These are phyloP conservation scores for Lophium mytilinum DNA, from an alignment of 495 filamentous ascomycete species.

Conservation along the genomic window DNA sequence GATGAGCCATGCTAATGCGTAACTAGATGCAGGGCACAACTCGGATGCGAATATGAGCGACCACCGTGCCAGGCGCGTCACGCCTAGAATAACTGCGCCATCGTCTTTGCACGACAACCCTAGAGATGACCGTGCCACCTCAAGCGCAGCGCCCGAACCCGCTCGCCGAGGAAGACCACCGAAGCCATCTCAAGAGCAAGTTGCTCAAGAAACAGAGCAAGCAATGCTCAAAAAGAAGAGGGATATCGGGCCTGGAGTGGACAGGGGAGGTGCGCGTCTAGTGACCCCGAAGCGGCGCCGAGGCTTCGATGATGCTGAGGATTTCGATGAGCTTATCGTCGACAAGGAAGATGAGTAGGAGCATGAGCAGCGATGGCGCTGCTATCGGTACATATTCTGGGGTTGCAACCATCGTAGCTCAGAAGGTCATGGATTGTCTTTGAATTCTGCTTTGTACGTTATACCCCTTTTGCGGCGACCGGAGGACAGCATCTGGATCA, in stretches of 20 bases:
- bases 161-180: constrained; percentile 33
- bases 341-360: constrained; percentile 23
- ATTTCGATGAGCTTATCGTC: constrained; percentile 32
- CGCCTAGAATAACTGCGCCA: constrained; percentile 24
- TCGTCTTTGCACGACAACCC: not conserved
- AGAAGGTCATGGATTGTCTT: no score
- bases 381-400: no score
- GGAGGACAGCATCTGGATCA: no score
- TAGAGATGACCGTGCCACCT: not conserved
- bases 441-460: no score
- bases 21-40: constrained; percentile 19
- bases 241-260: constrained; percentile 42
- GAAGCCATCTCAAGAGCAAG: constrained; percentile 34
- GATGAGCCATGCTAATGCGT: not conserved
- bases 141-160: not conserved
- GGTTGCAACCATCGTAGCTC: no score
- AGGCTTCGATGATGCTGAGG: constrained; percentile 40
- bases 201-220: constrained; percentile 36
- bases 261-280: constrained; percentile 39
- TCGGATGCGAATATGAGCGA: constrained; percentile 35
- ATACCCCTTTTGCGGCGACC: no score
- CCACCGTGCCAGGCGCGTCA: constrained; percentile 30
- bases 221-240: constrained; percentile 39
- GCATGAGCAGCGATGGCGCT: no score
- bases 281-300: constrained; percentile 34